These are phyloP conservation scores for Xylariomycetidae sp. DNA, from an alignment of 2,329 filamentous ascomycete species.

Conservation along the genomic window DNA sequence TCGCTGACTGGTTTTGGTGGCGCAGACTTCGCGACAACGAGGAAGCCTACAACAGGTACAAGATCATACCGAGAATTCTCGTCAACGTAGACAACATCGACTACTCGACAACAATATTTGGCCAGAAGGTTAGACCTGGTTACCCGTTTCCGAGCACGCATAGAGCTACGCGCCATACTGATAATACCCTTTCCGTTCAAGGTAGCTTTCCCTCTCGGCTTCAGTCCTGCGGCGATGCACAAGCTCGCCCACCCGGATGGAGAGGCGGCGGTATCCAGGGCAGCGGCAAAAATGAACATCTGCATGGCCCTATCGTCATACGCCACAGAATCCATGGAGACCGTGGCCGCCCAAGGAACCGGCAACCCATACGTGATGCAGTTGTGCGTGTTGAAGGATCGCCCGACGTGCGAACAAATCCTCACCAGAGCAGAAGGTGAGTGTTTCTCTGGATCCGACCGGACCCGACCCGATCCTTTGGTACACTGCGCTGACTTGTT, in stretches of 20 bases:
- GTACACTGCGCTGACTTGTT: too few relatives aligned
- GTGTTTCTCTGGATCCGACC: too few relatives aligned
- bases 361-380: slow-evolving; percentile 46
- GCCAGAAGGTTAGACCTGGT: too few relatives aligned
- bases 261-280: slow-evolving; percentile 42
- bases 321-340: slow-evolving; percentile 37
- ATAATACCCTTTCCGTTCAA: too few relatives aligned
- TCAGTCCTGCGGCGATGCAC: slow-evolving; percentile 49
- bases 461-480: too few relatives aligned
- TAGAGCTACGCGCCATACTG: too few relatives aligned
- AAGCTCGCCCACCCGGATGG: slow-evolving; percentile 46
- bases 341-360: slow-evolving; percentile 34
- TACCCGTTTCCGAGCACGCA: too few relatives aligned
- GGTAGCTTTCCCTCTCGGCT: slow-evolving; percentile 45
- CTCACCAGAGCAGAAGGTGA: slow-evolving; percentile 36
- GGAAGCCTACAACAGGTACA: slow-evolving; percentile 44
- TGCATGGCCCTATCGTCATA: slow-evolving; percentile 43
- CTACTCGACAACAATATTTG: slow-evolving; percentile 37
- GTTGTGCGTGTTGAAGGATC: slow-evolving; percentile 45
- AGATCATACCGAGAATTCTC: slow-evolving; percentile 40
- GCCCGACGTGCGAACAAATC: slow-evolving; percentile 33
- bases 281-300: slow-evolving; percentile 35
- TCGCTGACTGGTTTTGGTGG: background rate
- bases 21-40: slow-evolving; percentile 43
- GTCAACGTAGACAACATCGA: slow-evolving; percentile 31